Conservation (phyloP, 1,284 basidiomycete genomes). For the Malassezia vespertilionis region DNA sequence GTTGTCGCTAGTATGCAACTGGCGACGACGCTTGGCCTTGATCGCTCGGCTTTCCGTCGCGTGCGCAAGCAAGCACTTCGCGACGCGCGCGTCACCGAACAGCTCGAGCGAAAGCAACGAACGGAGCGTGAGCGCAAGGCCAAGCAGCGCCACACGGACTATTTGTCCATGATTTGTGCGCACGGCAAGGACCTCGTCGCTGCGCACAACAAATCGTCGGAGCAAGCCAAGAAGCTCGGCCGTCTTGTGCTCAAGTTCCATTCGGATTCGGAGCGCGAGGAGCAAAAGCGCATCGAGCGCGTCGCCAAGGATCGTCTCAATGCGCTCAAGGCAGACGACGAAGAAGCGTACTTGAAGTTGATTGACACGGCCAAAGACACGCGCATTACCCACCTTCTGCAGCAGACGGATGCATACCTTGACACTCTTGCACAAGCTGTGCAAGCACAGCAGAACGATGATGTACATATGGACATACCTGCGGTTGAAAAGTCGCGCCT, state of each 20-base stretch:
- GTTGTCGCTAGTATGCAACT: conserved; percentile 78
- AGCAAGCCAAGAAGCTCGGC: conserved; percentile 50
- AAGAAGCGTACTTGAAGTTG: conserved; percentile 97
- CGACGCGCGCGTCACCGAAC: conserved; percentile 81
- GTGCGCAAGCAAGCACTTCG: conserved; percentile 75
- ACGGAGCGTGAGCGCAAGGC: conserved; percentile 82
- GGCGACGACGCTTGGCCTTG: conserved; percentile 73
- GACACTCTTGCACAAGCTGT: conserved; percentile 92
- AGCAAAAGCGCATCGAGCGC: conserved; percentile 67
- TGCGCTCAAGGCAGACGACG: conserved; percentile 93
- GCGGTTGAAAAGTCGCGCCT: conserved; percentile 23
- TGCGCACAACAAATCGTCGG: conserved; percentile 54
- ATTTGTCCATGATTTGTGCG: conserved; percentile 72
- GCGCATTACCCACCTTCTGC: conserved; percentile 87
- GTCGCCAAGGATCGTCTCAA: conserved; percentile 96
- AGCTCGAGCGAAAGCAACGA: conserved; percentile 80
- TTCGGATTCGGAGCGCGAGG: conserved; percentile 52
- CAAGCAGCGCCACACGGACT: conserved; percentile 91
- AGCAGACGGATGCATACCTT: conserved; percentile 88
- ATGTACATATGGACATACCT: conserved; percentile 43
- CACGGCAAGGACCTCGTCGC: conserved; percentile 70
- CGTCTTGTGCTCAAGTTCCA: conserved; percentile 51
- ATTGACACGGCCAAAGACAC: conserved; percentile 99
- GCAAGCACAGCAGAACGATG: conserved; percentile 80
- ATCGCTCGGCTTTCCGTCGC: conserved; percentile 81